Conservation (phyloP, 345 rosid species). For the Ailanthus altissimus region DNA sequence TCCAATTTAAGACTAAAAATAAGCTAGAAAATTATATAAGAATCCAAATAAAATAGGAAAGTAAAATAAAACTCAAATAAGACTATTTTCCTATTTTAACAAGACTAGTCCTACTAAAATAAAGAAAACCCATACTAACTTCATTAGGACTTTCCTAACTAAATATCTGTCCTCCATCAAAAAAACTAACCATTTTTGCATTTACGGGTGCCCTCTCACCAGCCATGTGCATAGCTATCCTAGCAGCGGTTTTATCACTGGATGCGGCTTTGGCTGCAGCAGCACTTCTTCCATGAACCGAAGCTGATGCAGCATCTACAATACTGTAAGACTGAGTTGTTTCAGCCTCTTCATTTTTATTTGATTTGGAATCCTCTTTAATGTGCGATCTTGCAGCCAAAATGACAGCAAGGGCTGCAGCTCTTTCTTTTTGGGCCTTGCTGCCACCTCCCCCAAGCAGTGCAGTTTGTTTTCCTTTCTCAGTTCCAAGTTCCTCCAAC, state of each 20-base stretch:
- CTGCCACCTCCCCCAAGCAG: constrained; percentile 94
- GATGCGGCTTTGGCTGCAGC: constrained; percentile 84
- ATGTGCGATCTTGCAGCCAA: constrained; percentile 79
- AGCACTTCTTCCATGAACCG: constrained; percentile 96
- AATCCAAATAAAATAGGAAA: no score
- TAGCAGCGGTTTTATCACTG: constrained; percentile 84
- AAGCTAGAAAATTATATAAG: no score
- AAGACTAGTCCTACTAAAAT: no score
- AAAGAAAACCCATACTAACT: no score
- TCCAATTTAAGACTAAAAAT: no score
- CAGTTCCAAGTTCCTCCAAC: constrained; percentile 91
- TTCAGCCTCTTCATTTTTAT: constrained; percentile 52
- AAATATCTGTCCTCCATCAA: no score
- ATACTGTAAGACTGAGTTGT: constrained; percentile 59
- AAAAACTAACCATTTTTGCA: constrained; percentile 66
- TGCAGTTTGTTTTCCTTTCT: constrained; percentile 80
- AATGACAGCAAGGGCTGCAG: constrained; percentile 84
- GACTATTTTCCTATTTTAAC: no score
- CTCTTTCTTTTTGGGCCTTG: constrained; percentile 92
- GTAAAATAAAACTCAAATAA: no score
- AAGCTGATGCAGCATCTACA: constrained; percentile 97
- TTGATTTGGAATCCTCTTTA: constrained; percentile 60
- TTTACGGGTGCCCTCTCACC: constrained; percentile 91
- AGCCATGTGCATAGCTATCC: constrained; percentile 95
- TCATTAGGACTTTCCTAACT: no score